These are phyloP conservation scores for Ceratocystis cacaofunesta DNA, from an alignment of 2,329 filamentous ascomycete species.

Conservation along the genomic window DNA sequence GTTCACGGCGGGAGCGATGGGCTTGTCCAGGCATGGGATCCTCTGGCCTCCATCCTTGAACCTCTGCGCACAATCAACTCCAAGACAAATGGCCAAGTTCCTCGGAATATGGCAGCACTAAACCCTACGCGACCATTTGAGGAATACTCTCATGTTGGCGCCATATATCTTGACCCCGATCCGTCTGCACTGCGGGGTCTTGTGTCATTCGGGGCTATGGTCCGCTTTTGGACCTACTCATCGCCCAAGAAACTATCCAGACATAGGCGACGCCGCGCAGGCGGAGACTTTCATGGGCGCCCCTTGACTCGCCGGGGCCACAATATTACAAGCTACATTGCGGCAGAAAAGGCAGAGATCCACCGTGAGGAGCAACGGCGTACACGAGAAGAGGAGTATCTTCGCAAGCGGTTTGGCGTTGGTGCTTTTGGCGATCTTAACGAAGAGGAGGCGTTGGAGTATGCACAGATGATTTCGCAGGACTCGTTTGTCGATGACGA, in stretches of 20 bases:
- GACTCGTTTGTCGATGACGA: constrained; percentile 44
- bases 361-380: constrained; percentile 55
- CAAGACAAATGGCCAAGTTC: constrained; percentile 65
- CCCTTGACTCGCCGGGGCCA: constrained; percentile 41
- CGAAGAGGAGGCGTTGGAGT: constrained; percentile 49
- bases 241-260: constrained; percentile 62
- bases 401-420: constrained; percentile 71
- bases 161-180: constrained; percentile 76
- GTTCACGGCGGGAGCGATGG: constrained; percentile 92
- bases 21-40: constrained; percentile 91
- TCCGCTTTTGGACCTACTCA: constrained; percentile 90
- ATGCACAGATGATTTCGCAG: constrained; percentile 51
- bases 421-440: constrained; percentile 50
- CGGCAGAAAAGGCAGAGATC: constrained; percentile 69
- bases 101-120: constrained; percentile 48
- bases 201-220: constrained; percentile 69
- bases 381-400: constrained; percentile 50
- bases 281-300: constrained; percentile 43
- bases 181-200: constrained; percentile 73
- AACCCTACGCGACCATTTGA: constrained; percentile 48
- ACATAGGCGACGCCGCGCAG: constrained; percentile 64
- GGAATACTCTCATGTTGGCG: constrained; percentile 59
- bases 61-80: constrained; percentile 80
- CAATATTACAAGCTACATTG: constrained; percentile 61
- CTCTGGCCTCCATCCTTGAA: constrained; percentile 62